A percentile compares a stretch with the other conserved stretches of the same genome.
phyloP scores from a whole-genome alignment of 495 filamentous ascomycete species.

The Friedmanniomyces simplex region DNA sequence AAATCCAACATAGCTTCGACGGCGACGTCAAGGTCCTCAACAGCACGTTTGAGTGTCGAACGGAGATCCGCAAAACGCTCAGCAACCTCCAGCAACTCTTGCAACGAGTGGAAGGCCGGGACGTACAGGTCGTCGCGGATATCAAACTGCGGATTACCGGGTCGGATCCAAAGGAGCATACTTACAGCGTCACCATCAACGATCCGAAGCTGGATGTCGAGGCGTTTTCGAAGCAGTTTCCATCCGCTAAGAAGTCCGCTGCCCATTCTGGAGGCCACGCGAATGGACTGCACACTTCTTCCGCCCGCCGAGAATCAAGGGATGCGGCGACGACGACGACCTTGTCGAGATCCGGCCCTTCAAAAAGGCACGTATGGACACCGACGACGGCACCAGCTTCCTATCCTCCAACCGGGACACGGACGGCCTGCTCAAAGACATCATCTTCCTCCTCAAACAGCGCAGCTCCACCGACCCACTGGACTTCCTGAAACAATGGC shows the following conservation, averaged over 20 bases:
- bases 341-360: slow-evolving; percentile 1
- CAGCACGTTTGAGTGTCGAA: neutral
- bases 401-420: neutral
- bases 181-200: slow-evolving; percentile 7
- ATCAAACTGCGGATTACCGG: slow-evolving; percentile 4
- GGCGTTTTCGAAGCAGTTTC: neutral
- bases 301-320: neutral
- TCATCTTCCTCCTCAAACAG: neutral
- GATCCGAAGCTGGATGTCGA: neutral
- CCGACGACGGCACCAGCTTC: neutral
- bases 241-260: neutral
- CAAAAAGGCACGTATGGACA: neutral
- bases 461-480: neutral
- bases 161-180: slow-evolving; percentile 3
- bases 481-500: slow-evolving; percentile 18
- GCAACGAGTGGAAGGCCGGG: neutral
- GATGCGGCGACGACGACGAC: neutral
- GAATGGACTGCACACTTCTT: neutral
- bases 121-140: slow-evolving; percentile 7
- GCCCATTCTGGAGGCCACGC: neutral
- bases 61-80: slow-evolving; percentile 3
- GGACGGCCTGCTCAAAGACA: neutral
- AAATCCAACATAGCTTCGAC: slow-evolving; percentile 13
- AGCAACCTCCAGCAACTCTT: neutral
- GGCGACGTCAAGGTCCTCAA: slow-evolving; percentile 14